phyloP scores from a whole-genome alignment of 352 stramenopile genomes.

The Phytophthora niederhauseri region DNA sequence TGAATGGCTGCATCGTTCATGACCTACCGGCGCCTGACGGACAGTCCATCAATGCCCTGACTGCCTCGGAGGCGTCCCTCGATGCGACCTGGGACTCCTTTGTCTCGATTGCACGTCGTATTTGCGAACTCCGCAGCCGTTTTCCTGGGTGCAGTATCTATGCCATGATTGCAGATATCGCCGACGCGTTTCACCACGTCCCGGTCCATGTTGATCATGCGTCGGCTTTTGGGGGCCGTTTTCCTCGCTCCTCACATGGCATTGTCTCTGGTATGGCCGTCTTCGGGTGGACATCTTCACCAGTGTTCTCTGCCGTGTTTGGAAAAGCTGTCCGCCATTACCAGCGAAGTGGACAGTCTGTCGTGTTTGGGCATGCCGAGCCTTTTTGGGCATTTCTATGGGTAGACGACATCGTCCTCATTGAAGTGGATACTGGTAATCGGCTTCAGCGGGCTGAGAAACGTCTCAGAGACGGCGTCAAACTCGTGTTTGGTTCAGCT shows the following conservation, averaged over 20 bases:
- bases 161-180: neutral
- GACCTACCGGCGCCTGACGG: neutral
- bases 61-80: neutral
- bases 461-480: neutral
- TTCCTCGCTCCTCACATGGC: neutral
- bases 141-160: neutral
- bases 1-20: neutral
- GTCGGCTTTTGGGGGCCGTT: neutral
- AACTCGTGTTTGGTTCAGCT: neutral
- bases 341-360: neutral
- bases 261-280: neutral
- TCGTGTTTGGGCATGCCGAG: no score
- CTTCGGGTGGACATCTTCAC: neutral
- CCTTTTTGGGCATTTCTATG: neutral
- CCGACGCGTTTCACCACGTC: neutral
- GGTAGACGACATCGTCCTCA: neutral
- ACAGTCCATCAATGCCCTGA: neutral
- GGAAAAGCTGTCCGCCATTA: neutral
- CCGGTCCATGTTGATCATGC: neutral
- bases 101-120: neutral
- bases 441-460: neutral
- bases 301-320: neutral
- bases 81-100: neutral
- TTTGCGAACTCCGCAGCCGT: neutral
- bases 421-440: neutral